phyloP scores from a whole-genome alignment of 2,329 filamentous ascomycete species.

The Drechslerella dactyloides region DNA sequence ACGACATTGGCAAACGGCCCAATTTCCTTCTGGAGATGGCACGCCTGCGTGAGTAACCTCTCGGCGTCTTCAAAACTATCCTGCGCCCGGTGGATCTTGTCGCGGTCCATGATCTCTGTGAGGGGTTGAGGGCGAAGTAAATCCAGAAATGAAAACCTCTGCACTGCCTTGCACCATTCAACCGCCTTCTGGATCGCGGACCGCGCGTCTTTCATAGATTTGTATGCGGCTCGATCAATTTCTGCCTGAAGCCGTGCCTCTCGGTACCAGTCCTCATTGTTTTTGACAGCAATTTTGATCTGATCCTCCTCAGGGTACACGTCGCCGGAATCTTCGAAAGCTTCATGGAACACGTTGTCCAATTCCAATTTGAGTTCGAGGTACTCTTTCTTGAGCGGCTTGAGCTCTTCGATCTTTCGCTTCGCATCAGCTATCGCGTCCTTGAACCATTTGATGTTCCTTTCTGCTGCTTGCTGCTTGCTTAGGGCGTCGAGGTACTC shows the following conservation, averaged over 20 bases:
- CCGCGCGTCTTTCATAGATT: conserved; percentile 59
- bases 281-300: conserved; percentile 58
- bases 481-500: conserved; percentile 66
- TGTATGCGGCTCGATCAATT: conserved; percentile 60
- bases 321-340: conserved; percentile 65
- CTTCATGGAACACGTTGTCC: conserved; percentile 63
- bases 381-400: conserved; percentile 57
- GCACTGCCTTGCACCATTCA: conserved; percentile 59
- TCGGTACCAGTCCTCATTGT: conserved; percentile 58
- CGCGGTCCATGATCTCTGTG: conserved; percentile 65
- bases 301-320: conserved; percentile 65
- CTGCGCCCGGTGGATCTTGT: conserved; percentile 63
- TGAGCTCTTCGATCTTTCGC: conserved; percentile 57
- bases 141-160: conserved; percentile 62
- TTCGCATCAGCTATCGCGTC: conserved; percentile 60
- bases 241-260: conserved; percentile 57
- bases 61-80: conserved; percentile 59
- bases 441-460: conserved; percentile 59
- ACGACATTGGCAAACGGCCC: conserved; percentile 58
- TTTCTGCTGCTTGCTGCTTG: conserved; percentile 61
- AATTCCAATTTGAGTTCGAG: conserved; percentile 60
- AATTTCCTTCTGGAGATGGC: conserved; percentile 58
- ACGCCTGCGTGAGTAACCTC: conserved; percentile 59
- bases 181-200: conserved; percentile 57
- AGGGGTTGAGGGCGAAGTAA: conserved; percentile 59